Evolutionary conservation across 768 basidiomycete species (phyloP).

Genomic region (Leucogyrophana mollusca): DNA sequence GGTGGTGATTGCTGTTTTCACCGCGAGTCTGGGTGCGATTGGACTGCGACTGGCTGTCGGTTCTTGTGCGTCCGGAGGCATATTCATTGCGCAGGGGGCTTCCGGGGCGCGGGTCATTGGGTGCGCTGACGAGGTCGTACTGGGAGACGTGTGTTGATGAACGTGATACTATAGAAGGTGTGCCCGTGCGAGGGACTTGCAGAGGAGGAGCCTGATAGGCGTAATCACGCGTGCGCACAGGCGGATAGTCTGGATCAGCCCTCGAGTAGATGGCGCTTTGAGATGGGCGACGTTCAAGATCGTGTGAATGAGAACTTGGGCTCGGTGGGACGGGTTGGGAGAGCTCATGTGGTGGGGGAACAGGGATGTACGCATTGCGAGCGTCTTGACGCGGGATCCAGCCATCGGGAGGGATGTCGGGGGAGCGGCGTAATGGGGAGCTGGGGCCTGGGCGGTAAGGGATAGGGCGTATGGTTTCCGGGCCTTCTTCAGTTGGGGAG

Average conservation of each 20-base stretch:
- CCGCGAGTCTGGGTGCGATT: slow-evolving; percentile 15
- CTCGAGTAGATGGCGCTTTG: neutral
- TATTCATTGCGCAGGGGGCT: slow-evolving; percentile 25
- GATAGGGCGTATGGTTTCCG: slow-evolving; percentile 28
- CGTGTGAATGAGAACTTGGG: slow-evolving; percentile 12
- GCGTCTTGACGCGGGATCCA: slow-evolving; percentile 30
- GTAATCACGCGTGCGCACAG: slow-evolving; percentile 26
- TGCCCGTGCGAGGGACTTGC: slow-evolving; percentile 14
- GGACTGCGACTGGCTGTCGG: slow-evolving; percentile 23
- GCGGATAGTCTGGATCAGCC: slow-evolving; percentile 13
- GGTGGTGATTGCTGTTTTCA: slow-evolving; percentile 14
- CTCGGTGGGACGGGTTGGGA: slow-evolving; percentile 13
- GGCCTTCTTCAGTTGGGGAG: slow-evolving; percentile 8
- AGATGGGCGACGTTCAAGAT: slow-evolving; percentile 11
- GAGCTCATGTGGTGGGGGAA: slow-evolving; percentile 21
- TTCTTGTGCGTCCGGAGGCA: slow-evolving; percentile 16
- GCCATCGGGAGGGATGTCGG: slow-evolving; percentile 16
- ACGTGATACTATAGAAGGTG: slow-evolving; percentile 17
- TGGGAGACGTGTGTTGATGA: slow-evolving; percentile 30
- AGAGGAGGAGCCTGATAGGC: slow-evolving; percentile 20
- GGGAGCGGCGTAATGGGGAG: slow-evolving; percentile 3
- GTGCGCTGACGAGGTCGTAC: slow-evolving; percentile 24
- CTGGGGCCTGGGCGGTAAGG: slow-evolving; percentile 22
- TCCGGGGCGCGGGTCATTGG: slow-evolving; percentile 19
- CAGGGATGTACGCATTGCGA: slow-evolving; percentile 17